Evolutionary conservation across 768 basidiomycete genomes (phyloP).

Genomic region (Mycena albidolilacea): DNA sequence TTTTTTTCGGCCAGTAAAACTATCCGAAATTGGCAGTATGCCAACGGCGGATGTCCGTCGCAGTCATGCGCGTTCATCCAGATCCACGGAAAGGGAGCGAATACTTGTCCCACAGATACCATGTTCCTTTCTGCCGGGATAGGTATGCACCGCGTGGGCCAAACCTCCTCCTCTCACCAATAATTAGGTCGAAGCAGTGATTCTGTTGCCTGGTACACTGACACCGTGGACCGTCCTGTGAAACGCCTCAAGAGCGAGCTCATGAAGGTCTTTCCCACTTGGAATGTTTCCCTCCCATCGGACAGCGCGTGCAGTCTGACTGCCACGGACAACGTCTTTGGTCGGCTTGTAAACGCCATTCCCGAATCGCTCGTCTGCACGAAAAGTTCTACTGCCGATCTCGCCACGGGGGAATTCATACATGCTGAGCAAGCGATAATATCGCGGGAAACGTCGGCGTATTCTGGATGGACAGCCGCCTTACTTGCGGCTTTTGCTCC

Average conservation of each 20-base stretch:
- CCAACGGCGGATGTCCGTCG: conserved; percentile 54
- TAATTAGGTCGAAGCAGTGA: conserved; percentile 39
- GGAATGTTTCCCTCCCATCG: conserved; percentile 57
- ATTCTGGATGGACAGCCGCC: conserved; percentile 53
- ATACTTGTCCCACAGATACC: conserved; percentile 55
- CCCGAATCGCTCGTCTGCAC: conserved; percentile 48
- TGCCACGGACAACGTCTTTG: conserved; percentile 63
- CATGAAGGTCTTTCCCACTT: conserved; percentile 49
- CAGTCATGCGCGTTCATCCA: conserved; percentile 62
- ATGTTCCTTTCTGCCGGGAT: conserved; percentile 64
- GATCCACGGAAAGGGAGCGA: conserved; percentile 60
- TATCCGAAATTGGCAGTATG: conserved; percentile 58
- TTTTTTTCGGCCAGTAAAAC: conserved; percentile 58
- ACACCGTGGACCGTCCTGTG: conserved; percentile 50
- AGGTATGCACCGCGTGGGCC: conserved; percentile 45
- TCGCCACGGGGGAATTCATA: conserved; percentile 56
- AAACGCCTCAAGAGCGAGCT: conserved; percentile 53
- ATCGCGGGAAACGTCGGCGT: conserved; percentile 33
- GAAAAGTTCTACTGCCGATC: conserved; percentile 41
- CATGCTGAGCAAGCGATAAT: conserved; percentile 59
- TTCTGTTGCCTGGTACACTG: conserved; percentile 57
- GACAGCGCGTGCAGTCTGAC: conserved; percentile 58
- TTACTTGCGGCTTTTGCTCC: conserved; percentile 50
- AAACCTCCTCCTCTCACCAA: conserved; percentile 8
- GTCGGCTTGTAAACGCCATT: conserved; percentile 59